phyloP scores from a whole-genome alignment of 176 grass and related monocot species.

The Urochloa ruziziensis region DNA sequence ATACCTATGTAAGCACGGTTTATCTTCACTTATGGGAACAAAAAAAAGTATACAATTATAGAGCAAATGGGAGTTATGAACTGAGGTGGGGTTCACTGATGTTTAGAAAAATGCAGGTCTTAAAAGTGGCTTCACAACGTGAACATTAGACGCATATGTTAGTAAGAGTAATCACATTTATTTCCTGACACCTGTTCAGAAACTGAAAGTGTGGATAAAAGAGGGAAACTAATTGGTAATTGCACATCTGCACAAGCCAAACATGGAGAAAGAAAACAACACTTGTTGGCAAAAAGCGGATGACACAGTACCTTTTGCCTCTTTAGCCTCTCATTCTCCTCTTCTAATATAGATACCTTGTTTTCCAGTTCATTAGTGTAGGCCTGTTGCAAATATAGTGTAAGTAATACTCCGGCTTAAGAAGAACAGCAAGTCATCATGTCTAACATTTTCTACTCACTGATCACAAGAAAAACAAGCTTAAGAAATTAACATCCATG shows the following conservation, averaged over 20 bases:
- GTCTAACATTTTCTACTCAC: slow-evolving; percentile 1
- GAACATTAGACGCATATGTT: background rate
- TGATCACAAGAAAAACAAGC: slow-evolving; percentile 19
- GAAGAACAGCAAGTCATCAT: background rate
- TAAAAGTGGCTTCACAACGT: background rate
- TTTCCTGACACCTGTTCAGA: background rate
- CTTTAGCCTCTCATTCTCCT: slow-evolving; percentile 80
- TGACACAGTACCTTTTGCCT: slow-evolving; percentile 72
- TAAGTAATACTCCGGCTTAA: slow-evolving; percentile 6
- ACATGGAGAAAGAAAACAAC: background rate
- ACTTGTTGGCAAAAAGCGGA: background rate
- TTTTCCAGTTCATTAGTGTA: slow-evolving; percentile 99
- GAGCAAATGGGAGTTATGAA: background rate
- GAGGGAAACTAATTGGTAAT: background rate
- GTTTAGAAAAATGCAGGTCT: slow-evolving; percentile 5
- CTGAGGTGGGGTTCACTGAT: background rate
- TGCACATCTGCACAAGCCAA: slow-evolving; percentile 1
- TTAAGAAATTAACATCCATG: background rate
- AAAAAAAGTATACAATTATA: background rate
- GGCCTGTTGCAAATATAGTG: slow-evolving; percentile 62
- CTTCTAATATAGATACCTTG: slow-evolving; percentile 91
- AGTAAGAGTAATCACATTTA: background rate
- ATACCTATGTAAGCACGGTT: background rate
- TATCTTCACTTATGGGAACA: background rate
- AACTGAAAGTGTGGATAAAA: background rate